phyloP scores from a whole-genome alignment of 2,329 filamentous ascomycete genomes.

The Magnaporthales sp. region DNA sequence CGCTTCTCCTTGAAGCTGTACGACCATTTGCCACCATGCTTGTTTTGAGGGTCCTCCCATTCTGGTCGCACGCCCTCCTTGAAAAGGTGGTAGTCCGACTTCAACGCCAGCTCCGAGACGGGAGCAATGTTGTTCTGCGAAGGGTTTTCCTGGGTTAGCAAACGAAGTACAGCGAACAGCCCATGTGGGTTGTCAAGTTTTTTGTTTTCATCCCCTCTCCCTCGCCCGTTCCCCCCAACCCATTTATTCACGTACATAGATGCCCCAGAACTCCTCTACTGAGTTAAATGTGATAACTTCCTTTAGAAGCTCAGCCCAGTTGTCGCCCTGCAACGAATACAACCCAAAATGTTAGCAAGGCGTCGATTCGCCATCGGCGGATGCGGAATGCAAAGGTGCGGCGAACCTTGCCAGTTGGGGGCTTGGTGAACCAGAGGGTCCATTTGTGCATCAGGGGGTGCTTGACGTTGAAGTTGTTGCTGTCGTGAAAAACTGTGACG shows the following conservation, averaged over 20 bases:
- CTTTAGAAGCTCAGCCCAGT: conserved; percentile 97
- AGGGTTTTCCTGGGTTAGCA: conserved; percentile 7
- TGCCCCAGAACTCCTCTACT: conserved; percentile 98
- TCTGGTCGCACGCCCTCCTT: conserved; percentile 94
- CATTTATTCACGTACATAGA: conserved; percentile 65
- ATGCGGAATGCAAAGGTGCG: conserved; percentile 1
- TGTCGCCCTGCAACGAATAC: conserved; percentile 63
- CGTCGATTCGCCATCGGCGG: neutral
- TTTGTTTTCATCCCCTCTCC: neutral
- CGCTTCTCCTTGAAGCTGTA: conserved; percentile 98
- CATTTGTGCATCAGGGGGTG: conserved; percentile 95
- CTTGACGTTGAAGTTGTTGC: conserved; percentile 99
- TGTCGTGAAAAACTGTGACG: conserved; percentile 94
- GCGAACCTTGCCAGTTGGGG: conserved; percentile 83
- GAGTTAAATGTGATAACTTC: conserved; percentile 98
- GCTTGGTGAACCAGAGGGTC: conserved; percentile 99
- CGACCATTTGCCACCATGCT: conserved; percentile 98
- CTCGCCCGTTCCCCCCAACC: neutral
- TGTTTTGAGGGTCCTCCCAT: conserved; percentile 98
- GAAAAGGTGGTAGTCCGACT: conserved; percentile 99
- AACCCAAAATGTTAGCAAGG: conserved; percentile 7
- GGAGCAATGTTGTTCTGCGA: conserved; percentile 96
- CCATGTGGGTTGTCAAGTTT: neutral
- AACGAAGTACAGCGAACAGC: neutral
- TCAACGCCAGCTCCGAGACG: conserved; percentile 89